Evolutionary conservation across 306 rosid species (phyloP).

Genomic region (Castanea sativa): DNA sequence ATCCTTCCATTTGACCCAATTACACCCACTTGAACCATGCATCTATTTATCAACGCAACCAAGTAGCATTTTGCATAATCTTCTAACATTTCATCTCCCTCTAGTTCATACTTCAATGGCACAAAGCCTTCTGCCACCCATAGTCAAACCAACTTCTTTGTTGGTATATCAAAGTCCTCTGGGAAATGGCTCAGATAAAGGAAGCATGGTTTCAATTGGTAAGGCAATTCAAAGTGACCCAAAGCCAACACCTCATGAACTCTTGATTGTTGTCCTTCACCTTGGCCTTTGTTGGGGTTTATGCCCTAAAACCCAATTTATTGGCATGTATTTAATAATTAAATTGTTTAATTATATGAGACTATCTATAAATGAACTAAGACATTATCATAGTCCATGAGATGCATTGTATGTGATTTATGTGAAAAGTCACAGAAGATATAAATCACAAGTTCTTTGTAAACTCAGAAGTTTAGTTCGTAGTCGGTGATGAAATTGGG

Average conservation of each 20-base stretch:
- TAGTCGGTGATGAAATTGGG: too few species aligned
- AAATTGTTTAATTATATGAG: too few species aligned
- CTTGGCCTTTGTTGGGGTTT: constrained; percentile 30
- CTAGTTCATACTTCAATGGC: constrained; percentile 29
- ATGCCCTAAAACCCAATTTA: too few species aligned
- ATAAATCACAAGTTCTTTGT: too few species aligned
- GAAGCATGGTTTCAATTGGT: constrained; percentile 49
- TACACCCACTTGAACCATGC: constrained; percentile 52
- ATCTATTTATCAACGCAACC: constrained; percentile 33
- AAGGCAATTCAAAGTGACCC: constrained; percentile 43
- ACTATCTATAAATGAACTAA: too few species aligned
- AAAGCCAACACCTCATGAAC: constrained; percentile 40
- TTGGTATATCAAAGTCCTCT: constrained; percentile 47
- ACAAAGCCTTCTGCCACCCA: constrained; percentile 60
- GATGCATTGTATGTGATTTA: too few species aligned
- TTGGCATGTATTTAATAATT: too few species aligned
- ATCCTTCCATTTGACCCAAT: constrained; percentile 39
- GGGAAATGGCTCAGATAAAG: constrained; percentile 49
- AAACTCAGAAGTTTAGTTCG: too few species aligned
- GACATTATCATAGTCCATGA: too few species aligned
- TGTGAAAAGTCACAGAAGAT: too few species aligned
- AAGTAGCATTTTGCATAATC: constrained; percentile 39
- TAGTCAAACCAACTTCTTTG: constrained; percentile 29
- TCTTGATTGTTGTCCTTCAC: constrained; percentile 18
- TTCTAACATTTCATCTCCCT: constrained; percentile 34